Percentiles rank a stretch among this genome's conserved stretches.
Evolutionary conservation across 78 protist species (phyloP).

Genomic region (Dictyostelium firmibasis): DNA sequence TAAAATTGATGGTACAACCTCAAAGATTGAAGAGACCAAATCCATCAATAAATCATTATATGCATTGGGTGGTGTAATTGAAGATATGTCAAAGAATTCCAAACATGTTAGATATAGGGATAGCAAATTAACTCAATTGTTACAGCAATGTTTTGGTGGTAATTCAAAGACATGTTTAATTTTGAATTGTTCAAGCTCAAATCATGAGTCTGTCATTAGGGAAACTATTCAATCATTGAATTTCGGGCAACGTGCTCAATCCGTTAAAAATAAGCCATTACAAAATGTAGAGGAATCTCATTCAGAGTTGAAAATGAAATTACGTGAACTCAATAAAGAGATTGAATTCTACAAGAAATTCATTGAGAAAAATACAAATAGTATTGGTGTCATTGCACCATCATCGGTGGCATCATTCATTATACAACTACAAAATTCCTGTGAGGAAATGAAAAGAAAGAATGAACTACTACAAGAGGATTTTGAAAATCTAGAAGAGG

Average conservation of each 20-base stretch:
- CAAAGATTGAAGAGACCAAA: constrained; percentile 85
- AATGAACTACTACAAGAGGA: neutral
- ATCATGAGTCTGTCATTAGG: constrained; percentile 7
- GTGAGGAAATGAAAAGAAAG: neutral
- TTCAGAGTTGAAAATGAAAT: neutral
- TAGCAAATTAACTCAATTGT: constrained; percentile 86
- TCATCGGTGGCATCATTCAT: neutral
- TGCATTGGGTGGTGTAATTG: constrained; percentile 91
- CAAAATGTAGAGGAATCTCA: neutral
- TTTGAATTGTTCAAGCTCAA: constrained; percentile 65
- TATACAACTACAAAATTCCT: neutral
- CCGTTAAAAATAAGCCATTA: constrained; percentile 25
- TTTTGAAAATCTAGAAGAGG: neutral
- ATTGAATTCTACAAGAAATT: neutral
- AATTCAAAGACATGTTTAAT: constrained; percentile 89
- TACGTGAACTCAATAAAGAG: neutral
- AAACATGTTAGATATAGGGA: constrained; percentile 89
- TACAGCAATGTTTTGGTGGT: constrained; percentile 90
- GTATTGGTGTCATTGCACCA: neutral
- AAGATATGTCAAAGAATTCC: constrained; percentile 36
- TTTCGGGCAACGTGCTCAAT: constrained; percentile 37
- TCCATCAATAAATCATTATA: constrained; percentile 85
- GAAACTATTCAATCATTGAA: neutral
- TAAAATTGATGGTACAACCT: constrained; percentile 84
- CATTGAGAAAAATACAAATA: neutral